Conservation (phyloP, 306 rosid genomes). For the Casuarina glauca region DNA sequence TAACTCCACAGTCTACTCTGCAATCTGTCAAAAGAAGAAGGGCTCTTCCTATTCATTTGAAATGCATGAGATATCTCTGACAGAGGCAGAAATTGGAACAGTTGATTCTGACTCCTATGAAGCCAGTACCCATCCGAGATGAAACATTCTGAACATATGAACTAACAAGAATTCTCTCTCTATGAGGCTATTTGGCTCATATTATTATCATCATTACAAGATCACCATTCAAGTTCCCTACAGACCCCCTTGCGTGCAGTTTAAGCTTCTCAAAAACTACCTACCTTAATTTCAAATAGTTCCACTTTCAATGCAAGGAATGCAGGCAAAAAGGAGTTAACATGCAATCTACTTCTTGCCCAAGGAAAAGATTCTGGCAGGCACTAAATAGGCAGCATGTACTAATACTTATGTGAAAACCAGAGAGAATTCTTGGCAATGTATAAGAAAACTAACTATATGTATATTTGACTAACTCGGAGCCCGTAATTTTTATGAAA, state of each 20-base stretch:
- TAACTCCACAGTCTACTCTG: too few relatives aligned
- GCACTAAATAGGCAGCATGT: background rate
- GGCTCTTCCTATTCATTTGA: too few relatives aligned
- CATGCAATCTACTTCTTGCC: too few relatives aligned
- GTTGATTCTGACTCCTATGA: too few relatives aligned
- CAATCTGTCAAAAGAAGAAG: too few relatives aligned
- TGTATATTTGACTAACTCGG: background rate
- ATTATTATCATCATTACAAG: background rate
- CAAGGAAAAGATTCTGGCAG: background rate
- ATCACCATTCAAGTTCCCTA: background rate
- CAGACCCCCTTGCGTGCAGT: background rate
- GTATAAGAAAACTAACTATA: background rate
- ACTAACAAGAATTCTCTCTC: background rate
- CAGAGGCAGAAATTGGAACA: too few relatives aligned
- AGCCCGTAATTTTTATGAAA: background rate
- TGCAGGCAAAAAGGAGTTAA: background rate
- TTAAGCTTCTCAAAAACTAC: background rate
- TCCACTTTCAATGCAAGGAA: background rate
- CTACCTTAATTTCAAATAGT: background rate
- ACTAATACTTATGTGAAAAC: too few relatives aligned
- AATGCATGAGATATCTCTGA: too few relatives aligned
- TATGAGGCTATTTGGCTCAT: background rate
- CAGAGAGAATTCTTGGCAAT: background rate
- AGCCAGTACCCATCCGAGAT: too few relatives aligned
- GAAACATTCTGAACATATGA: background rate